Evolutionary conservation across 805 yeast genomes (phyloP), one percentile per base, ranked within the genome.

Genomic region (Starmerella cellae): DNA sequence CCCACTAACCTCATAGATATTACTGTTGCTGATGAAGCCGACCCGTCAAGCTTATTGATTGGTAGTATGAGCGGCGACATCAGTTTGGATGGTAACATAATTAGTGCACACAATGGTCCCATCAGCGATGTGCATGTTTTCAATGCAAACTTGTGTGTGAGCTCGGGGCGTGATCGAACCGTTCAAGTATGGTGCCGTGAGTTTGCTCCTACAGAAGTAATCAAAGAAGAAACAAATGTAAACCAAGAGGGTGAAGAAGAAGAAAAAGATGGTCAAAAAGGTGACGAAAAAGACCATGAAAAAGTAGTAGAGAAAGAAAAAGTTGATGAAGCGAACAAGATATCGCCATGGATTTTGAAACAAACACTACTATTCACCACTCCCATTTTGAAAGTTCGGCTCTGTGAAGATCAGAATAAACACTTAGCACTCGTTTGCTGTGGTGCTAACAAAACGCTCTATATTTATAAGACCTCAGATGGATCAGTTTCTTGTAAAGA

Each of bases 371-470:
- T 44, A 24, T 30, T 52, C 17, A n/a, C 52, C 2, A 39, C 46
- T 2, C 49, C 49, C 2, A 39, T 49, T 24, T 36, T 49, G 32
- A 34, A 35, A 8, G 60, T 14, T 49, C 53, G 4, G 53, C 59
- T 41, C 52, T 77, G 3, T 66, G 35, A 8, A 2, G 19, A 27
- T n/a, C 37, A 11, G 2, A 37, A 35, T n/a, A 36, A 34, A 1
- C 23, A 29, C 23, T 4, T 23, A 1, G 44, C 46, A 13, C 35
- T 65, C 42, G 75, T 74, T 3, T 42, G 53, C 1, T 69, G 77
- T 36, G 76, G 84, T 0, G 65, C 77, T 1, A 84, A 79, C 56
- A 60, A 83, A 46, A 71, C 78, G 0, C 55, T 78, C 0, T 69
- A 80, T 0, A 56, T 77, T 4, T 81, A 77, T 56, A 62, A 58